A percentile compares a stretch with the other conserved stretches of the same genome.
Evolutionary conservation across 75 land plant genomes (phyloP).

Genomic region (Pinus taeda): DNA sequence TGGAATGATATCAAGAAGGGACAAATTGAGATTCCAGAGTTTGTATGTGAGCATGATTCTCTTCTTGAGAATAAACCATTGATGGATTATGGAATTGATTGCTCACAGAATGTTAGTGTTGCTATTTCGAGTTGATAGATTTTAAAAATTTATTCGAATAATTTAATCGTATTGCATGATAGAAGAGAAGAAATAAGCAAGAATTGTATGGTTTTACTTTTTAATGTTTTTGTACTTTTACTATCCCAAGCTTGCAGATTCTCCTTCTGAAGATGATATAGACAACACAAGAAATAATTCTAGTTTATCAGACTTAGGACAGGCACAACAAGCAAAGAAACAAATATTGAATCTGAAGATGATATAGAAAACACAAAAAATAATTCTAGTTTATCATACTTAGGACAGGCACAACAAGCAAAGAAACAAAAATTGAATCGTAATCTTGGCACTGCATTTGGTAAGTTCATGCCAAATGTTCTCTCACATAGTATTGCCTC

Average conservation of each 20-base stretch:
- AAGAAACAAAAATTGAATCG: slow-evolving; percentile 22
- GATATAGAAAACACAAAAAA: slow-evolving; percentile 12
- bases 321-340: slow-evolving; percentile 12
- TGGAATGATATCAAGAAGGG: slow-evolving; percentile 56
- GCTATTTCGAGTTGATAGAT: background rate
- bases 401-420: slow-evolving; percentile 4
- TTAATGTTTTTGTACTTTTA: background rate
- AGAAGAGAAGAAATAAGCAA: background rate
- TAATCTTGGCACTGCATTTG: background rate
- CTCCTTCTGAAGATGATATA: slow-evolving; percentile 34
- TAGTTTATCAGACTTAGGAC: background rate
- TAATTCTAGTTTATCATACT: background rate
- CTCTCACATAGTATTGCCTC: background rate
- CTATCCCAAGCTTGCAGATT: slow-evolving; percentile 41
- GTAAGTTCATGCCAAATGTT: background rate
- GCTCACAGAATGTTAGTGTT: background rate
- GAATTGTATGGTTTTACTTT: background rate
- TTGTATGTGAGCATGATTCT: slow-evolving; percentile 64
- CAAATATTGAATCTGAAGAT: slow-evolving; percentile 30
- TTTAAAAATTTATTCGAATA: background rate
- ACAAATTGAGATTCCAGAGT: slow-evolving; percentile 68
- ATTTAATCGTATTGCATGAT: background rate
- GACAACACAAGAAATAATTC: slow-evolving; percentile 5
- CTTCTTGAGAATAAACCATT: slow-evolving; percentile 53
- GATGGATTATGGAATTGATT: slow-evolving; percentile 67